Base-by-base conservation (phyloP, 371 early-diverging fungal species). In the Sporodiniella umbellata region DNA sequence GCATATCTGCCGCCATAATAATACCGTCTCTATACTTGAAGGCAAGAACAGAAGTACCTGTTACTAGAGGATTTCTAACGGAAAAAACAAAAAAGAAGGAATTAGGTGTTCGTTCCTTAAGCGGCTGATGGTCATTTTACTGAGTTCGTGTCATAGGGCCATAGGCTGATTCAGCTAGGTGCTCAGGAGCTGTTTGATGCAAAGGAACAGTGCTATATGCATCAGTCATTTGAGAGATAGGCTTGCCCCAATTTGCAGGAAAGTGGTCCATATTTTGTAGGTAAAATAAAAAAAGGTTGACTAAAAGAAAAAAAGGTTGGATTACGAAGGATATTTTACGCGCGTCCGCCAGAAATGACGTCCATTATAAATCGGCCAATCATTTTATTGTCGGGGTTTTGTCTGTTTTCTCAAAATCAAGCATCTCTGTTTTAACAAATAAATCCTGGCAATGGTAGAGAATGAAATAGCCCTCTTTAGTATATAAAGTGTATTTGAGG, bases 21-120 rank as follows among this genome's bases (percentile, higher is more conserved):
- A 99, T 81, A 53, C 99, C 99, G 60, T 95, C 96, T 70, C 92
- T 96, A 82, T 90, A 99, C 70, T 91, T 92, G 70, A 99, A 75
- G 37, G 89, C 99, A 40, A 98, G 66, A 33, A 97, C 90, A 24
- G 98, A 96, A n/a, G 96, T 95, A 64, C 98, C 98, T 14, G 96
- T 96, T 4, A 98, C 93, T 45, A 95, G 80, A 28, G 99, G 99
- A 55, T 77, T 74, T 64, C 92, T 89, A 74, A n/a, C n/a, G n/a
- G n/a, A 17, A 19, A 28, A 21, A 33, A 15, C 2, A 23, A 28
- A 47, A n/a, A n/a, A n/a, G n/a, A n/a, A n/a, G n/a, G n/a, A n/a
- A n/a, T n/a, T n/a, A n/a, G n/a, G n/a, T n/a, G n/a, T n/a, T n/a
- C n/a, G n/a, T n/a, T n/a, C n/a, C n/a, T n/a, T n/a, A n/a, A n/a